A percentile compares a stretch with the other conserved stretches of the same genome.
Evolutionary conservation across 1,139 yeast species (phyloP).

Genomic region (Zygoascus sp.): DNA sequence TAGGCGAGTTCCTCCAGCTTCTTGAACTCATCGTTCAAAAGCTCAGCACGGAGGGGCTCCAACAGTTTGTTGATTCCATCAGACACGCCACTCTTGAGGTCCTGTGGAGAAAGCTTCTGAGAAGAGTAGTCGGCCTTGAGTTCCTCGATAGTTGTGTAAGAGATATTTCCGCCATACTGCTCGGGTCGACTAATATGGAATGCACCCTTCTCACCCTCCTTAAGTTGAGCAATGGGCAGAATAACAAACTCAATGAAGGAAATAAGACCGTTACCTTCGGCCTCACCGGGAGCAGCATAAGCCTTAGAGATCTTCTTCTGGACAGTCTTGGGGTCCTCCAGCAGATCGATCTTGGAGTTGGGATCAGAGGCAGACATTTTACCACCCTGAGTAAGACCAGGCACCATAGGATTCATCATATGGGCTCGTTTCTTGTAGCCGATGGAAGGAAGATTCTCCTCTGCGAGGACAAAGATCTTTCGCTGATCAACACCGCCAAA

Average conservation of each 20-base stretch:
- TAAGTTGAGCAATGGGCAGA: constrained; percentile 78
- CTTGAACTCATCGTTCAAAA: constrained; percentile 63
- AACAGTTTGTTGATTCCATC: constrained; percentile 75
- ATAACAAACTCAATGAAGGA: constrained; percentile 81
- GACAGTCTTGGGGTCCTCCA: constrained; percentile 83
- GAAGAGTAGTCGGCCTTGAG: constrained; percentile 67
- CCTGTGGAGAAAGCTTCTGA: constrained; percentile 83
- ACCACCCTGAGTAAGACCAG: constrained; percentile 93
- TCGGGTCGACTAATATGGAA: constrained; percentile 89
- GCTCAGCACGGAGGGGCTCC: constrained; percentile 79
- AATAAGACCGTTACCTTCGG: constrained; percentile 84
- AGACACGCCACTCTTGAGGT: constrained; percentile 86
- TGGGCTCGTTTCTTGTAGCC: constrained; percentile 98
- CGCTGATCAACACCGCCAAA: constrained; percentile 99
- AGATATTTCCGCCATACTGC: constrained; percentile 89
- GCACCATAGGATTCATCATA: constrained; percentile 98
- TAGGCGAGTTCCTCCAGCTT: constrained; percentile 75
- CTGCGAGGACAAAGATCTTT: constrained; percentile 95
- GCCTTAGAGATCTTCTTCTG: constrained; percentile 91
- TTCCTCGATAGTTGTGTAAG: constrained; percentile 63
- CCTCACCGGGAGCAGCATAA: constrained; percentile 91
- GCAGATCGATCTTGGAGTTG: constrained; percentile 87
- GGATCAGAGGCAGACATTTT: constrained; percentile 99
- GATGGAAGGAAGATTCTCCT: constrained; percentile 78
- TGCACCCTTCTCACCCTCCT: constrained; percentile 48